phyloP scores from a whole-genome alignment of 306 rosid species.

The Begonia peltatifolia region DNA sequence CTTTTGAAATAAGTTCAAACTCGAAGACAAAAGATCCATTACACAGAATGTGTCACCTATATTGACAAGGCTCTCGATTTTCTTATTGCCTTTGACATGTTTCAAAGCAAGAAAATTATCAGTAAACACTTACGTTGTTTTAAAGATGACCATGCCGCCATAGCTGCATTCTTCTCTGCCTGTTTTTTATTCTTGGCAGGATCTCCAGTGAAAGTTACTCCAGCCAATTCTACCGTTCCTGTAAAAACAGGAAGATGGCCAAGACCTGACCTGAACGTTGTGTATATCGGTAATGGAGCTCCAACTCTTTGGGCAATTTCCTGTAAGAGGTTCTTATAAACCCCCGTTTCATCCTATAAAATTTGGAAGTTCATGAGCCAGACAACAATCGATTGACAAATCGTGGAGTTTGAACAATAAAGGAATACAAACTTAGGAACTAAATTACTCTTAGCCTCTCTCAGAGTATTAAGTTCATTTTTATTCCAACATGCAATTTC shows the following conservation, averaged over 20 bases:
- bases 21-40: too few relatives aligned
- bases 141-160: constrained; percentile 98
- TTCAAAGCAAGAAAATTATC: not conserved
- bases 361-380: not conserved
- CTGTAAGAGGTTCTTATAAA: constrained; percentile 93
- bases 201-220: constrained; percentile 86
- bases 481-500: too few relatives aligned
- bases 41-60: too few relatives aligned
- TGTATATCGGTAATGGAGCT: constrained; percentile 92
- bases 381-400: not conserved
- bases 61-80: too few relatives aligned
- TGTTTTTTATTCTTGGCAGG: constrained; percentile 96
- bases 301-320: constrained; percentile 98
- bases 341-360: constrained; percentile 90
- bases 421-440: too few relatives aligned
- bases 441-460: too few relatives aligned
- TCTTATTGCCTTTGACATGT: too few relatives aligned
- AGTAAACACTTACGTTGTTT: constrained; percentile 66
- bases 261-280: constrained; percentile 85
- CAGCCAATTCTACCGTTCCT: constrained; percentile 88
- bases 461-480: too few relatives aligned
- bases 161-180: constrained; percentile 98
- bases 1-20: too few relatives aligned
- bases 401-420: too few relatives aligned
- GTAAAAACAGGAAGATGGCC: constrained; percentile 97